Evolutionary conservation across 2,329 filamentous ascomycete genomes (phyloP).

Genomic region (Cercospora sesami): DNA sequence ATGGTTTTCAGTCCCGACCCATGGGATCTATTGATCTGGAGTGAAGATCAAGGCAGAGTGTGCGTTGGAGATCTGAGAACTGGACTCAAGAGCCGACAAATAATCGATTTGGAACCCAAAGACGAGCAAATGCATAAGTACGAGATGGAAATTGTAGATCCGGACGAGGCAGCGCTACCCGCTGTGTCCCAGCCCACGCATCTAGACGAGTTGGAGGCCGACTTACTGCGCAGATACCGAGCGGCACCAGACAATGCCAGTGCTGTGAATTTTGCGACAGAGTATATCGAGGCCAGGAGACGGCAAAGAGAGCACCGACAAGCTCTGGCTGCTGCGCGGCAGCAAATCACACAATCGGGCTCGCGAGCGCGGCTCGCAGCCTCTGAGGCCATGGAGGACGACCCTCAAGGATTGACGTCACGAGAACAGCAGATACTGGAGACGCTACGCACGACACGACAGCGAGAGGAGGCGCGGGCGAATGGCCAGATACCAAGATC

Average conservation of each 20-base stretch:
- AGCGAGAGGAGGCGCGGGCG: conserved; percentile 46
- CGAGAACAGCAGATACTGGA: conserved; percentile 51
- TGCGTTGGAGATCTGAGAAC: conserved; percentile 72
- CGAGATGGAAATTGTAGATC: conserved; percentile 30
- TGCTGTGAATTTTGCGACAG: conserved; percentile 44
- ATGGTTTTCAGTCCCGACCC: conserved; percentile 91
- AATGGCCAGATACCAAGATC: conserved; percentile 41
- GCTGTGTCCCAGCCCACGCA: conserved; percentile 25
- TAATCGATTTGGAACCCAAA: conserved; percentile 63
- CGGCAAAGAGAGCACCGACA: conserved; percentile 37
- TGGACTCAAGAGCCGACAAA: conserved; percentile 67
- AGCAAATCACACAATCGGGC: conserved; percentile 14
- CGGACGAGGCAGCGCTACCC: conserved; percentile 40
- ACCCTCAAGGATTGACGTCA: conserved; percentile 49
- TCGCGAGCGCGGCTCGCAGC: conserved; percentile 9
- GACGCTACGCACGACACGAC: conserved; percentile 46
- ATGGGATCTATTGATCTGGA: conserved; percentile 89
- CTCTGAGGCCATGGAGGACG: conserved; percentile 34
- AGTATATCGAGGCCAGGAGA: conserved; percentile 47
- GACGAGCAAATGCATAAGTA: conserved; percentile 58
- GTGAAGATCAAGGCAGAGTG: conserved; percentile 77
- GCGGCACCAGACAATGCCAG: conserved; percentile 43
- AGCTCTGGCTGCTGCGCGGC: conserved; percentile 35
- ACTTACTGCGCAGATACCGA: conserved; percentile 47
- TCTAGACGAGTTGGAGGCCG: conserved; percentile 51